Evolutionary conservation across 2,329 filamentous ascomycete genomes (phyloP), one percentile per base, ranked within the genome.

Genomic region (Fusarium sp.): DNA sequence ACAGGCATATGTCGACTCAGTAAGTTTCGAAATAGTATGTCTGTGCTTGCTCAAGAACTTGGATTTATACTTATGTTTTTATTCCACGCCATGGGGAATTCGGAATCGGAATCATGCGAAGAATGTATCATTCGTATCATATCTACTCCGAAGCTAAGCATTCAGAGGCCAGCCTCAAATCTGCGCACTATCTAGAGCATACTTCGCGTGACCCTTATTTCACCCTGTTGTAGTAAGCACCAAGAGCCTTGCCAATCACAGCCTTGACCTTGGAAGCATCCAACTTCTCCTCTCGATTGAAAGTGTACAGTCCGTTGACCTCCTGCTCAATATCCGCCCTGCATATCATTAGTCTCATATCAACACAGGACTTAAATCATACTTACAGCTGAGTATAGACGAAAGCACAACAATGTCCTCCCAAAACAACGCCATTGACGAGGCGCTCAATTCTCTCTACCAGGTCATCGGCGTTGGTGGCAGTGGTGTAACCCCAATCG

Each of bases 401-500:
- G 77, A 92, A 87, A 0, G 90, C 90, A 74, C 88, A 90, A 49
- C 88, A 85, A 74, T 88, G 84, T 0, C 90, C 90, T 0, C 85
- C 86, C 28, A 87, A 80, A 0, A 90, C 87, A 22, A 92, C 87
- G 0, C 85, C 90, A 79, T 86, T 87, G 18, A 91, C 85, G 66
- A 93, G 82, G 55, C 84, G 87, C 77, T 90, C 87, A 44, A 92
- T 84, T 6, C 90, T 81, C 67, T 84, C 83, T 24, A 93, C 82
- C 63, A 93, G 78, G 73, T 93, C 91, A 22, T 87, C 83, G 0
- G 89, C 81, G 75, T 92, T 88, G 1, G 80, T 85, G 0, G 91
- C 91, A 0, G 91, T 93, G 3, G 90, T 93, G 76, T 93, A 93
- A 0, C 91, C 91, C 91, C 91, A 93, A 63, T 90, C 88, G 10